These are phyloP conservation scores for Cladosporium cucumerinum DNA, from an alignment of 2,329 filamentous ascomycete genomes.

Conservation along the genomic window DNA sequence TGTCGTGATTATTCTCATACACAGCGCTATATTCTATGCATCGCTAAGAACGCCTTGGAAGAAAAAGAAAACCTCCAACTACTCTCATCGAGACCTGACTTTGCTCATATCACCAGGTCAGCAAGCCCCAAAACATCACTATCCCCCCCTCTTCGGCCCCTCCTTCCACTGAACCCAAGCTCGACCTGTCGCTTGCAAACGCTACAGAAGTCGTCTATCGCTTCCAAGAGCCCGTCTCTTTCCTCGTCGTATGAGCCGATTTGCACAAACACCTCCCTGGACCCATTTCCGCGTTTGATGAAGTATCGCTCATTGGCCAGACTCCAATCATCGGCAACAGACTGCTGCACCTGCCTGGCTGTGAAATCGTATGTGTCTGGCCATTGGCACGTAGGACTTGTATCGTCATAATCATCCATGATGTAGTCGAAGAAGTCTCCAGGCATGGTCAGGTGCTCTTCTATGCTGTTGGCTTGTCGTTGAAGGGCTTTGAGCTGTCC, in stretches of 20 bases:
- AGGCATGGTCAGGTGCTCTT: constrained; percentile 10
- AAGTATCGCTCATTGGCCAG: constrained; percentile 44
- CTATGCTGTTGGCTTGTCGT: constrained; percentile 11
- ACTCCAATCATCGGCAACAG: constrained; percentile 48
- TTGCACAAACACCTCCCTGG: constrained; percentile 44
- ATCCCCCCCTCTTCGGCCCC: not conserved
- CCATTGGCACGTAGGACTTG: constrained; percentile 11
- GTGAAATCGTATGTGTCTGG: constrained; percentile 26
- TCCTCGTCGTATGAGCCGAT: constrained; percentile 26
- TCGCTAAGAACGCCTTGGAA: not conserved
- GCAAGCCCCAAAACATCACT: not conserved
- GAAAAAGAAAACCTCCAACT: not conserved
- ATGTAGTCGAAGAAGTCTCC: constrained; percentile 10
- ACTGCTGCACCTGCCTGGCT: constrained; percentile 42
- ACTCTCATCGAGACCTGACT: not conserved
- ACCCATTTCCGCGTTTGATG: constrained; percentile 44
- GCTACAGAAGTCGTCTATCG: not conserved
- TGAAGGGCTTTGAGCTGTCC: not conserved
- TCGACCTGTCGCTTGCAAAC: not conserved
- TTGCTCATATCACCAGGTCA: not conserved
- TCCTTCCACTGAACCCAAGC: not conserved
- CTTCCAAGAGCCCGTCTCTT: not conserved
- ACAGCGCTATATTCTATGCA: not conserved
- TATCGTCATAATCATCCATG: not conserved
- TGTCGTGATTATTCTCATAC: not conserved